Conservation (phyloP, 2,329 filamentous ascomycete species). For the Rosellinia necatrix region DNA sequence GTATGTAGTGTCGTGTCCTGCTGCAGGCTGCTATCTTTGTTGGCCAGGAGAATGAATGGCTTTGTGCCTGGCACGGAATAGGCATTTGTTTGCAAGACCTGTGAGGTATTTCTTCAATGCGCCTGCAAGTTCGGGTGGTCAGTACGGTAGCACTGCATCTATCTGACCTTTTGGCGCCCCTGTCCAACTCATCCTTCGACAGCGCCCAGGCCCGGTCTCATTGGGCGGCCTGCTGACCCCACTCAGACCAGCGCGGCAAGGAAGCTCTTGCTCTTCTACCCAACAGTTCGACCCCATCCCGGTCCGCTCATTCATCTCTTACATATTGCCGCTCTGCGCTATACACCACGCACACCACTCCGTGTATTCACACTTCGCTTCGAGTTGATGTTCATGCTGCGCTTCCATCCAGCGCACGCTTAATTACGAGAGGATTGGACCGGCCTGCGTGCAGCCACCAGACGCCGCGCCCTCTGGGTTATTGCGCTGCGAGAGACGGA, state of each 20-base stretch:
- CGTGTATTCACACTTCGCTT: constrained; percentile 8
- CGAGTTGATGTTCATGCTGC: constrained; percentile 6
- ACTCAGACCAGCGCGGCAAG: constrained; percentile 18
- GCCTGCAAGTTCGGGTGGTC: no score
- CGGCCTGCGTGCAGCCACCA: constrained; percentile 4
- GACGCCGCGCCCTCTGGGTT: constrained; percentile 8
- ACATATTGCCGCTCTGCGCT: background rate
- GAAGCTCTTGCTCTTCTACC: constrained; percentile 16
- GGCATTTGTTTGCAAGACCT: no score
- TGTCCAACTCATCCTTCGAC: constrained; percentile 26
- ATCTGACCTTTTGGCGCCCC: background rate
- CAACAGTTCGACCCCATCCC: constrained; percentile 3
- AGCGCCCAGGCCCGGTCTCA: constrained; percentile 31
- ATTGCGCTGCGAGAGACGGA: background rate
- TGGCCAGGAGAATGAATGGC: no score
- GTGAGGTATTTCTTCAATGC: no score
- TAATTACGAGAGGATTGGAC: constrained; percentile 10
- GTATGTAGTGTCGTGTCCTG: no score
- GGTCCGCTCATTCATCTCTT: constrained; percentile 4
- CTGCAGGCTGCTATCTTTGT: no score
- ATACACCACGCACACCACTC: background rate
- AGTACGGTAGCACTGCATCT: no score
- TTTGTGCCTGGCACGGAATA: no score
- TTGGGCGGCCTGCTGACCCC: constrained; percentile 20
- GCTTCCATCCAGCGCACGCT: background rate